Conservation (phyloP, 768 basidiomycete species). For the Pleurotus cornucopiae region DNA sequence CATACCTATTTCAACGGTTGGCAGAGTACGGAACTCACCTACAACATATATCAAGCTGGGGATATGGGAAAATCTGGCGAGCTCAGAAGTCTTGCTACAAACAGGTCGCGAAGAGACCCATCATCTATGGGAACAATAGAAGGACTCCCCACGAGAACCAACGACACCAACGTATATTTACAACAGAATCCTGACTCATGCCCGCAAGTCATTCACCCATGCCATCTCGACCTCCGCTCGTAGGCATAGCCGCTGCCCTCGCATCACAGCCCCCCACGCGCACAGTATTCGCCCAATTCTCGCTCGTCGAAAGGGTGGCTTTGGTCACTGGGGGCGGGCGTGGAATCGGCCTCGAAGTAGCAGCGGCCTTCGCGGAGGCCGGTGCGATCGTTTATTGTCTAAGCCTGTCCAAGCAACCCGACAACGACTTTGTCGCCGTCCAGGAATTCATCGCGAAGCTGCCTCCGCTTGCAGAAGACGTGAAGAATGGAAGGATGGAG, state of each 20-base stretch:
- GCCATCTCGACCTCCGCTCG: background rate
- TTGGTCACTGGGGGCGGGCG: slow-evolving; percentile 38
- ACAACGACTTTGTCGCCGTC: slow-evolving; percentile 44
- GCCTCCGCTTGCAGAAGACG: slow-evolving; percentile 11
- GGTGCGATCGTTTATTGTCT: slow-evolving; percentile 62
- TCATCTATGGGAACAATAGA: too few relatives aligned
- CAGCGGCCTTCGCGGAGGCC: slow-evolving; percentile 51
- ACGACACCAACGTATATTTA: too few relatives aligned
- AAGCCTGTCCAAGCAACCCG: slow-evolving; percentile 48
- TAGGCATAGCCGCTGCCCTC: slow-evolving; percentile 10
- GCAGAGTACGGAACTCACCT: too few relatives aligned
- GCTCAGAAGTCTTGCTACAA: too few relatives aligned
- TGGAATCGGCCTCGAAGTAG: slow-evolving; percentile 58
- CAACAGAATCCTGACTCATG: too few relatives aligned
- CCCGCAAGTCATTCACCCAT: too few relatives aligned
- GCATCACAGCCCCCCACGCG: slow-evolving; percentile 31
- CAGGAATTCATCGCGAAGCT: slow-evolving; percentile 38
- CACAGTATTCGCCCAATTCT: slow-evolving; percentile 29
- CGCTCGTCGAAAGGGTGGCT: slow-evolving; percentile 29
- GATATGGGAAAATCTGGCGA: too few relatives aligned
- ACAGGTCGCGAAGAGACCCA: too few relatives aligned
- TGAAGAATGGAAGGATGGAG: slow-evolving; percentile 28
- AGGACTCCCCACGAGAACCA: too few relatives aligned
- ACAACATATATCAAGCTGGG: too few relatives aligned
- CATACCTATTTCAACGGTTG: too few relatives aligned